Evolutionary conservation across 2,329 filamentous ascomycete species (phyloP), one percentile per base, ranked within the genome.

Genomic region (Xenosphaeropsis pyriputrescens): DNA sequence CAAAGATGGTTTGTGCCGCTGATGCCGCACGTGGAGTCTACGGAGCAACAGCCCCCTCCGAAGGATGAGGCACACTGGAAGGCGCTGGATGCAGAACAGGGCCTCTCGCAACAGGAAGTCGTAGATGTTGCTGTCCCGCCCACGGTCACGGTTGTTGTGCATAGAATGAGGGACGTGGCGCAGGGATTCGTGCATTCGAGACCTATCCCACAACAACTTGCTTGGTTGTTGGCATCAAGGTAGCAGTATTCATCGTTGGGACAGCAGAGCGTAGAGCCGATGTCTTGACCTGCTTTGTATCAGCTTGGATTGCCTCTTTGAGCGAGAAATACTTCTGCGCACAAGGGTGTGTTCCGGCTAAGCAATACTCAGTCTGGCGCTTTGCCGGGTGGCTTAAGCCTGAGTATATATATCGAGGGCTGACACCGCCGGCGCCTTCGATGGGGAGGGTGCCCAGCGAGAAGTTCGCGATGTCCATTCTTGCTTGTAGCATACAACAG

Each of bases 181-280:
- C 62, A 64, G 1, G 44, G 39, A 5, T 51, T 51, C 29, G 62
- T 54, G 53, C 65, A 68, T 43, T 58, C 50, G 36, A 57, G 61
- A 18, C 61, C 46, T 16, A 51, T 54, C 22, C 55, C 52, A 44
- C 65, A 69, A 52, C 65, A 68, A 36, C 50, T 50, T 5, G 57
- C 42, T 4, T 49, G 43, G 38, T 50, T 51, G 15, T 46, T 43
- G 5, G 47, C 45, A 45, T 59, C 55, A 39, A 68, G 41, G 46
- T 64, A 65, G 53, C 65, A 69, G 50, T 67, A 69, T 32, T 53
- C 48, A 13, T 56, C 48, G 44, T 68, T 61, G 15, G 48, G 41
- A 47, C 65, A 69, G 55, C 65, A 69, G 6, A 48, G 50, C 9
- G 50, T 45, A 34, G 54, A 49, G 29, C 18, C 26, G 33, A 15